Evolutionary conservation across 768 basidiomycete species (phyloP).

Genomic region (Russula brevipes): DNA sequence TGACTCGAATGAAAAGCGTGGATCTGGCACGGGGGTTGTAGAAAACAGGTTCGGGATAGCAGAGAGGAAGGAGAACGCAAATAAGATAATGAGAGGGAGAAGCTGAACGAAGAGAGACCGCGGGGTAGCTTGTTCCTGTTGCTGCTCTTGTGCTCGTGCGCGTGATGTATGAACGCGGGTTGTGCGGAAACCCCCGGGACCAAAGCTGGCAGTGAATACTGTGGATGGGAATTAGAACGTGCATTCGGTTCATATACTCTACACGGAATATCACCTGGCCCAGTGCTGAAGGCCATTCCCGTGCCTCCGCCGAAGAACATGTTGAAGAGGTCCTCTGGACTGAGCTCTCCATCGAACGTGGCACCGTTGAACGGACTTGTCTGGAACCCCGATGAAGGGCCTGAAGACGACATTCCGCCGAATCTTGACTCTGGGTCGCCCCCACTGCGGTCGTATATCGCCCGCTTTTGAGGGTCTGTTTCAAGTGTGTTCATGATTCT

Average conservation of each 20-base stretch:
- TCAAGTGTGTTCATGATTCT: background rate
- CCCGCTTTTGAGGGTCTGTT: slow-evolving; percentile 80
- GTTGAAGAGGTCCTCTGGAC: slow-evolving; percentile 95
- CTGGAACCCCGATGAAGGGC: slow-evolving; percentile 46
- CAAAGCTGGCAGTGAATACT: slow-evolving; percentile 78
- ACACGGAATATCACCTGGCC: slow-evolving; percentile 37
- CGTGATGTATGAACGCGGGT: slow-evolving; percentile 49
- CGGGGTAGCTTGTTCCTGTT: slow-evolving; percentile 42
- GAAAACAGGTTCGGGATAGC: slow-evolving; percentile 72
- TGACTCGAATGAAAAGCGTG: slow-evolving; percentile 64
- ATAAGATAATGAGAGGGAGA: slow-evolving; percentile 77
- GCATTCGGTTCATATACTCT: slow-evolving; percentile 8
- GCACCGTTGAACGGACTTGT: slow-evolving; percentile 42
- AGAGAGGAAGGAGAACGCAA: slow-evolving; percentile 78
- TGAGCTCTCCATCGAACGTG: slow-evolving; percentile 77
- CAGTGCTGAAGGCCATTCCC: slow-evolving; percentile 51
- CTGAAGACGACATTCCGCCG: slow-evolving; percentile 50
- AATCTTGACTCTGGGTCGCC: slow-evolving; percentile 85
- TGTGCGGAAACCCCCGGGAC: slow-evolving; percentile 75
- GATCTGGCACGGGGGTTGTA: slow-evolving; percentile 67
- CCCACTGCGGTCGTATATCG: slow-evolving; percentile 78
- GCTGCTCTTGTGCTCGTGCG: slow-evolving; percentile 32
- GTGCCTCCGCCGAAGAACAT: slow-evolving; percentile 92
- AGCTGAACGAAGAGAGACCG: slow-evolving; percentile 71
- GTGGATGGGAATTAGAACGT: slow-evolving; percentile 20